Base-by-base conservation (phyloP, 1,284 basidiomycete genomes). In the Sanguinoderma infundibulare region DNA sequence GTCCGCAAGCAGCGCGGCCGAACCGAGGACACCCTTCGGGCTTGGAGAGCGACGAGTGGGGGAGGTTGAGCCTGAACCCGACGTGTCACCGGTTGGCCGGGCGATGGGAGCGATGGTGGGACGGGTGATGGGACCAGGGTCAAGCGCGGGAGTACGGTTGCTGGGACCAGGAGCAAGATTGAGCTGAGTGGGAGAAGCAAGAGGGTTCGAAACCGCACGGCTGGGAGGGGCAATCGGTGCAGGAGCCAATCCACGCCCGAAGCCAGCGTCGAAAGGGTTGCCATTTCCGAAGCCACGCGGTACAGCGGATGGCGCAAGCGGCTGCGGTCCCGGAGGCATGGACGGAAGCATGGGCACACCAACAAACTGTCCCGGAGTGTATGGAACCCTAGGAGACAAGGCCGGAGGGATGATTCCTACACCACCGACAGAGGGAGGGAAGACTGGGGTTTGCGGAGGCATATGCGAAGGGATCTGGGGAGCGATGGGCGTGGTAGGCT, bases 21-120 rank as follows among this genome's bases (percentile, higher is more conserved):
- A 91, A 15, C 91, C 90, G 9, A 90, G 76, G n/a, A 86, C 77
- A 47, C 85, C 84, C 70, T 91, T 91, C 3, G 90, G 89, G 69
- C 87, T 90, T 5, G 89, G 88, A 28, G 89, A 87, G 9, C 89
- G 82, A 39, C 84, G 82, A 35, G 78, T 79, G 4, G 88, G 87
- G 0, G 87, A 90, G 5, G 84, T 83, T 15, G 86, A 87, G 1
- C 85, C 83, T 5, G 87, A 87, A 20, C 82, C 82, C 2, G 81
- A 79, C 10, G 79, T 75, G 30, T 73, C 75, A 53, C 66, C 73
- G 30, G 83, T 78, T 12, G 75, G 78, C 12, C 80, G 78, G 5
- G 75, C 80, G 38, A 83, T 82, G 10, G 77, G 76, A 2, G 77
- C 76, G 32, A 76, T 73, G 10, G 50, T 46, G 2, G 87, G 85